phyloP scores from a whole-genome alignment of 345 rosid genomes.

The Cardamine occulta region DNA sequence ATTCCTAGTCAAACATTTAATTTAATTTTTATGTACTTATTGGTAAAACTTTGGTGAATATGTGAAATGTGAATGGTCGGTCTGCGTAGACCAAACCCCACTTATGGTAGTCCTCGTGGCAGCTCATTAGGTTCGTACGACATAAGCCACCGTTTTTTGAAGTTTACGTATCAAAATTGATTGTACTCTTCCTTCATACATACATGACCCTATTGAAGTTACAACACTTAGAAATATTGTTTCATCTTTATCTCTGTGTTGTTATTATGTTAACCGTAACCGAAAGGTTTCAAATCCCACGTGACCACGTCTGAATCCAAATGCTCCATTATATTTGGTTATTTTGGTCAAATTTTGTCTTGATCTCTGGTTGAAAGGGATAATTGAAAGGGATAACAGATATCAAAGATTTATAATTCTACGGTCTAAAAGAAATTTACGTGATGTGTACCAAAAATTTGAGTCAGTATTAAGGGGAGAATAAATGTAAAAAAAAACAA shows the following conservation, averaged over 20 bases:
- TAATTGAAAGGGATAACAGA: neutral
- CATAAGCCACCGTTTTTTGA: constrained; percentile 24
- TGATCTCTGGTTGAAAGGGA: neutral
- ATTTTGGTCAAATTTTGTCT: neutral
- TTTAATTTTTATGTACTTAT: constrained; percentile 14
- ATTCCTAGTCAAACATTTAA: constrained; percentile 34
- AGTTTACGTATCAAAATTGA: constrained; percentile 41
- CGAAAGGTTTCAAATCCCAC: neutral
- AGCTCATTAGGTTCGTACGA: constrained; percentile 30
- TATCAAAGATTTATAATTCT: neutral
- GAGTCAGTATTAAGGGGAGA: neutral
- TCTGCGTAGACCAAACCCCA: constrained; percentile 35
- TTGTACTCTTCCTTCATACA: constrained; percentile 13
- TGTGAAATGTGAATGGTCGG: constrained; percentile 39
- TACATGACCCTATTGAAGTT: constrained; percentile 34
- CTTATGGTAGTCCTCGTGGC: constrained; percentile 29
- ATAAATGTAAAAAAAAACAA: neutral
- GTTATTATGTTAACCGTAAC: neutral
- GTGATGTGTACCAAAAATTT: neutral
- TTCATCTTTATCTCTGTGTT: constrained; percentile 23
- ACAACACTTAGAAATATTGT: constrained; percentile 19
- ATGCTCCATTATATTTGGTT: neutral
- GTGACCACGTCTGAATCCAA: neutral
- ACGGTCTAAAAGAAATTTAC: neutral
- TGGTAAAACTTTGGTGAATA: constrained; percentile 39